phyloP scores from a whole-genome alignment of 768 basidiomycete species.

The Rhodotorula diobovata region DNA sequence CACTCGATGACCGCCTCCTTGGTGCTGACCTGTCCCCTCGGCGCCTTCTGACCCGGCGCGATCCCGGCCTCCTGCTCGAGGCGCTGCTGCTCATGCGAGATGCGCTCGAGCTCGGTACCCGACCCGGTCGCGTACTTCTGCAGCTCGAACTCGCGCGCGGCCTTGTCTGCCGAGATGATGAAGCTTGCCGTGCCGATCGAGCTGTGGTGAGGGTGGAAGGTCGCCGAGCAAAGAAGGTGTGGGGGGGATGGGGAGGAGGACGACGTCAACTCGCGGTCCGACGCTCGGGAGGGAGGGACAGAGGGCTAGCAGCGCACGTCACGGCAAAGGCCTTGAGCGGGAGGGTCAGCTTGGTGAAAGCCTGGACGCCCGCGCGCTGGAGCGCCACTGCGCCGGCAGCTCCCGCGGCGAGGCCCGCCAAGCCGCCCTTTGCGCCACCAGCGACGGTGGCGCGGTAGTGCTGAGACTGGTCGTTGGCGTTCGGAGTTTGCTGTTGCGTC shows the following conservation, averaged over 20 bases:
- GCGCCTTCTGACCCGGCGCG: neutral
- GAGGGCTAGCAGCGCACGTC: conserved; percentile 20
- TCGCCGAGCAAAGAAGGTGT: neutral
- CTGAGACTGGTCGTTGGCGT: conserved; percentile 10
- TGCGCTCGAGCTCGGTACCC: conserved; percentile 28
- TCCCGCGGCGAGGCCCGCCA: conserved; percentile 11
- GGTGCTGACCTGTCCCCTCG: conserved; percentile 2
- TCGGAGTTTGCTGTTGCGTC: neutral
- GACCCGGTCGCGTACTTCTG: conserved; percentile 29
- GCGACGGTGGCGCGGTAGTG: conserved; percentile 13
- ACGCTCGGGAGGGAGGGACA: no score
- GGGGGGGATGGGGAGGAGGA: neutral
- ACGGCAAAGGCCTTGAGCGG: conserved; percentile 39
- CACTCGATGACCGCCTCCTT: conserved; percentile 35
- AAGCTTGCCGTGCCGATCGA: conserved; percentile 28
- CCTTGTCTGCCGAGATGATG: conserved; percentile 34
- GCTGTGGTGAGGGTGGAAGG: neutral
- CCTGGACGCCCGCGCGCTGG: conserved; percentile 23
- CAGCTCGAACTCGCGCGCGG: conserved; percentile 36
- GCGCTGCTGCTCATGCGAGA: conserved; percentile 25
- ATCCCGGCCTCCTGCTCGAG: conserved; percentile 35
- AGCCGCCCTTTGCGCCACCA: conserved; percentile 21
- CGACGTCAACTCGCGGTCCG: neutral
- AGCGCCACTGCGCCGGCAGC: conserved; percentile 19
- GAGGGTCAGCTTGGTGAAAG: conserved; percentile 30